Evolutionary conservation across 164 flowering plant genomes (phyloP), one percentile per base, ranked within the genome.

Genomic region (Pachysandra terminalis): DNA sequence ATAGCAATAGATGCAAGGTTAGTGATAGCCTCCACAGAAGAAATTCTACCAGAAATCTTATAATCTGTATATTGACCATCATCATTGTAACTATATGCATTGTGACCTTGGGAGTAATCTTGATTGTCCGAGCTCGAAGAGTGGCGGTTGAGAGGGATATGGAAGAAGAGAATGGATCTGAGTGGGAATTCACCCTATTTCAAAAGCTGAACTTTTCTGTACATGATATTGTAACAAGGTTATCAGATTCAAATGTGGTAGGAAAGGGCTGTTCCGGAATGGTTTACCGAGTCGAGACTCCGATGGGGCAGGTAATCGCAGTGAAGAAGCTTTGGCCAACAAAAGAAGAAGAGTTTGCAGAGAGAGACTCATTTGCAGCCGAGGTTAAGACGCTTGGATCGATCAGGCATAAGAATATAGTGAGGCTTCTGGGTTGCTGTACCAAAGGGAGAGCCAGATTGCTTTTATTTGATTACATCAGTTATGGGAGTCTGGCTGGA

Each of bases 321-420:
- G 89, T 85, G 63, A 87, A 87, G 81, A 82, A 81, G 81, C 79
- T 87, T 9, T 83, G 86, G 87, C 83, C 86, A 1, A 19, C 59
- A 27, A 79, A 72, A 35, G 65, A 69, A 3, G 78, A 75, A 0
- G 86, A 80, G 61, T 23, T 59, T 35, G 72, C 78, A 27, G 82
- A 82, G 67, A 81, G 81, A 37, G 91, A 85, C 71, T 71, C 70
- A 45, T 86, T 85, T 64, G 75, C 87, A 27, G 80, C 89, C 21
- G 91, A 87, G 69, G 83, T 87, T 41, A 69, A 57, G 61, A 76
- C 82, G 14, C 82, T 87, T 22, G 91, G 89, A 59, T 78, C 86
- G 15, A 80, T 87, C 37, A 79, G 91, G 59, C 91, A 87, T 61
- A 83, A 80, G 41, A 85, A 87, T 59, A 87, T 87, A 63, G 83